A percentile compares a stretch with the other conserved stretches of the same genome.
Conservation (phyloP, 306 rosid species). For the Cicer pinnatifidum region DNA sequence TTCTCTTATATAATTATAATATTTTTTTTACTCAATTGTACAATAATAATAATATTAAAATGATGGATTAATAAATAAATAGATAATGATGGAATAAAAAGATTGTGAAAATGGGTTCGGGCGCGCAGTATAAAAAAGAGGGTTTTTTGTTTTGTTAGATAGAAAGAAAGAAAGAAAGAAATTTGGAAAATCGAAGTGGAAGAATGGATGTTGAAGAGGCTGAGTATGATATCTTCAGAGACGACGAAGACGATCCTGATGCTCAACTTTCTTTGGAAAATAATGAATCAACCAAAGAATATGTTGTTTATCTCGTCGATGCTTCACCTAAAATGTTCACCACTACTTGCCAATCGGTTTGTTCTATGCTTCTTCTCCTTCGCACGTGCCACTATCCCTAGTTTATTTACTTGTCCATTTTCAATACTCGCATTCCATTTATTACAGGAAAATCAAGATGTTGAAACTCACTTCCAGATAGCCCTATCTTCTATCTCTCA, state of each 20-base stretch:
- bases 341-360: conserved; percentile 57
- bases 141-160: too few species aligned
- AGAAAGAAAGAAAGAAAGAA: too few species aligned
- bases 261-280: conserved; percentile 58
- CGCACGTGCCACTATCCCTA: not conserved
- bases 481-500: conserved; percentile 70
- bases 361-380: conserved; percentile 31
- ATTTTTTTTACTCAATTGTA: too few species aligned
- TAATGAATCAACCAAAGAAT: conserved; percentile 66
- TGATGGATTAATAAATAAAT: too few species aligned
- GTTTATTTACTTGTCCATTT: not conserved
- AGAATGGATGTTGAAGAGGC: conserved; percentile 69
- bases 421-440: not conserved
- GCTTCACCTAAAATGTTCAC: conserved; percentile 92
- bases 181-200: not conserved
- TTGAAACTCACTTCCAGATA: conserved; percentile 73
- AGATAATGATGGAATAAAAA: too few species aligned
- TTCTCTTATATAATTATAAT: too few species aligned
- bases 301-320: conserved; percentile 76
- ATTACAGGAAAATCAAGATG: conserved; percentile 45
- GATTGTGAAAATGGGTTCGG: too few species aligned
- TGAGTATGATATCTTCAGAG: conserved; percentile 77
- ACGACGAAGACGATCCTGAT: conserved; percentile 77
- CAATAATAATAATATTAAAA: too few species aligned
- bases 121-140: too few species aligned